A percentile compares a stretch with the other conserved stretches of the same genome.
These are phyloP conservation scores for Curvularia sp. DNA, from an alignment of 2,329 filamentous ascomycete genomes.

Conservation along the genomic window DNA sequence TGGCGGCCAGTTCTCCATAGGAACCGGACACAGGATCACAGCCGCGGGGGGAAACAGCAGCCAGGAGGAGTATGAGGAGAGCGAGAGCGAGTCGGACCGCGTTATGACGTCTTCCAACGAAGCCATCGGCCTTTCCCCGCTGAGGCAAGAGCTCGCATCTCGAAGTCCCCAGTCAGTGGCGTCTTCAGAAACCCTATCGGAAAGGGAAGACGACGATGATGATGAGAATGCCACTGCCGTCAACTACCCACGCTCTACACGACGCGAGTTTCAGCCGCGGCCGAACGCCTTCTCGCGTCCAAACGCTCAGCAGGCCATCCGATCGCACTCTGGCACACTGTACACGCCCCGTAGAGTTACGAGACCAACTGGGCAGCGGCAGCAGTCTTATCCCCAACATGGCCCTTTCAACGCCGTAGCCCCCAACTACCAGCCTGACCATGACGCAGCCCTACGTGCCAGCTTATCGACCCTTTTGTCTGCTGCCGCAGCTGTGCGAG, in stretches of 20 bases:
- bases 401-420: conserved; percentile 72
- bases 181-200: conserved; percentile 49
- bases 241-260: conserved; percentile 64
- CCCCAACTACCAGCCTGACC: conserved; percentile 80
- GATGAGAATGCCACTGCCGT: conserved; percentile 85
- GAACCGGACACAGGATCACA: conserved; percentile 51
- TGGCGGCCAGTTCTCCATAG: conserved; percentile 42
- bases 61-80: conserved; percentile 94
- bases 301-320: conserved; percentile 56
- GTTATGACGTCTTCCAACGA: conserved; percentile 70
- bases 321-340: conserved; percentile 55
- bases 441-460: conserved; percentile 89
- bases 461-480: conserved; percentile 94
- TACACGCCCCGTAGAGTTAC: conserved; percentile 52
- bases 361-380: conserved; percentile 46
- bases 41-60: conserved; percentile 72
- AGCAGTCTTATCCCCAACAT: conserved; percentile 57
- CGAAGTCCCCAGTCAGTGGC: conserved; percentile 41
- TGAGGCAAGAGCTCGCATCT: conserved; percentile 40
- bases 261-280: conserved; percentile 76
- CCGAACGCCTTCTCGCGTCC: conserved; percentile 93
- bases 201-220: conserved; percentile 49
- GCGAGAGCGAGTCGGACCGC: conserved; percentile 85
- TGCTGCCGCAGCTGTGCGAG: conserved; percentile 88
- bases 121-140: conserved; percentile 54